Evolutionary conservation across 176 grass and related monocot species (phyloP), one percentile per base, ranked within the genome.

Genomic region (Hyparrhenia diplandra): DNA sequence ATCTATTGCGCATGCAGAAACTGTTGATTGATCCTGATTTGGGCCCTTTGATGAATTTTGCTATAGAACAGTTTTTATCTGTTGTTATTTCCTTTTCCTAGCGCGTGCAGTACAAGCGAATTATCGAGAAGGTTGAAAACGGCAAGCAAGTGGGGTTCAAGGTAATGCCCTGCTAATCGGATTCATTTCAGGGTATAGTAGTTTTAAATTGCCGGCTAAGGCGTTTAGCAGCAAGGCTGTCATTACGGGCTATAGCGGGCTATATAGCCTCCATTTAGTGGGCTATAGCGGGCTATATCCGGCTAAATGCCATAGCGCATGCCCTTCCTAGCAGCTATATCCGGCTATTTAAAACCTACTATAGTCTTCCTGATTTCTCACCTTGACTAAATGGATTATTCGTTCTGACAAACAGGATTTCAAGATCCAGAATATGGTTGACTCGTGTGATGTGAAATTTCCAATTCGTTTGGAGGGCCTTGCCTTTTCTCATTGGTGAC

Each of bases 341-440:
- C n/a, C n/a, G n/a, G n/a, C n/a, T n/a, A n/a, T n/a, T n/a, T n/a
- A n/a, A n/a, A n/a, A n/a, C n/a, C n/a, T n/a, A n/a, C n/a, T n/a
- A n/a, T n/a, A n/a, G n/a, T n/a, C n/a, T 69, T 71, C 2, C 17
- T 66, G 5, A 39, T 80, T 30, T 25, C n/a, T 29, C 47, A 46
- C 57, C 64, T 54, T 77, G 23, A 71, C 72, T 31, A 27, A 81
- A 30, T 68, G 24, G 62, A 51, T 28, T 47, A 14, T 45, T 45
- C 41, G 0, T 80, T 30, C 4, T 80, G 23, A 54, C 57, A 49
- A 67, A 36, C 51, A 97, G 92, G 89, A 97, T 83, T 97, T 97
- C 73, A 94, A 94, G 87, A 90, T 97, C 13, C 89, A 97, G 76
- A 97, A 97, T 49, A 94, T 94, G 75, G 94, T 94, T 66, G 94